Conservation (phyloP, 108 stramenopile genomes). For the Cyclostephanos tholiformis region DNA sequence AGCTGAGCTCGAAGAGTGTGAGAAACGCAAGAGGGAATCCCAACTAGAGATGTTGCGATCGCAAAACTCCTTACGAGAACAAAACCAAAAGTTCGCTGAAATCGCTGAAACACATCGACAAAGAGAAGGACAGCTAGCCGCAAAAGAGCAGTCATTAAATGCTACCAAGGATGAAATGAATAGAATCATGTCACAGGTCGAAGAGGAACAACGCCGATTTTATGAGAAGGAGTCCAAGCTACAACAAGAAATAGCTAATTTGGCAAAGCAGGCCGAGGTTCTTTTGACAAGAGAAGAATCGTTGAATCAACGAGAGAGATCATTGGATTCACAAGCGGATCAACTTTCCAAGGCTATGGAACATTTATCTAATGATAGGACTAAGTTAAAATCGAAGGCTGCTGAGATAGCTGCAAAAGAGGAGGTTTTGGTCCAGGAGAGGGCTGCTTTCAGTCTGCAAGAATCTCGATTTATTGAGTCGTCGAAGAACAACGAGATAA, state of each 20-base stretch:
- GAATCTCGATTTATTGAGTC: constrained; percentile 17
- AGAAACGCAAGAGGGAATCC: constrained; percentile 26
- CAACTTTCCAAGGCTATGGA: constrained; percentile 17
- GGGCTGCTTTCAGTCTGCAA: neutral
- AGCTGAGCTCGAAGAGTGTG: constrained; percentile 17
- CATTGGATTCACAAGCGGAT: constrained; percentile 17
- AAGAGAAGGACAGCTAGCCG: constrained; percentile 21
- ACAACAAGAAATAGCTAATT: constrained; percentile 22
- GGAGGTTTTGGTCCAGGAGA: constrained; percentile 7
- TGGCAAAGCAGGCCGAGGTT: constrained; percentile 18
- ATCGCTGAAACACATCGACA: constrained; percentile 15
- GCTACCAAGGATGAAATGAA: constrained; percentile 21
- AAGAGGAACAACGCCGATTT: constrained; percentile 32
- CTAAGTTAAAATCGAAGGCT: constrained; percentile 12
- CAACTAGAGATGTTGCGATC: constrained; percentile 25
- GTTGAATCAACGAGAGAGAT: constrained; percentile 14
- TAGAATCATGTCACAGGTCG: constrained; percentile 31
- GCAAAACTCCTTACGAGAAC: constrained; percentile 27
- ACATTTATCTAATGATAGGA: constrained; percentile 20
- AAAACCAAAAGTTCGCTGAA: constrained; percentile 24
- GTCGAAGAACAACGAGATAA: neutral
- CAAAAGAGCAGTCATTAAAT: constrained; percentile 25
- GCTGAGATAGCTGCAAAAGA: constrained; percentile 14
- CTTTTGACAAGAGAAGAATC: constrained; percentile 14
- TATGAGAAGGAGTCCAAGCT: constrained; percentile 17